Conservation (phyloP, 1,139 yeast genomes). For the Protomyces pachydermus region DNA sequence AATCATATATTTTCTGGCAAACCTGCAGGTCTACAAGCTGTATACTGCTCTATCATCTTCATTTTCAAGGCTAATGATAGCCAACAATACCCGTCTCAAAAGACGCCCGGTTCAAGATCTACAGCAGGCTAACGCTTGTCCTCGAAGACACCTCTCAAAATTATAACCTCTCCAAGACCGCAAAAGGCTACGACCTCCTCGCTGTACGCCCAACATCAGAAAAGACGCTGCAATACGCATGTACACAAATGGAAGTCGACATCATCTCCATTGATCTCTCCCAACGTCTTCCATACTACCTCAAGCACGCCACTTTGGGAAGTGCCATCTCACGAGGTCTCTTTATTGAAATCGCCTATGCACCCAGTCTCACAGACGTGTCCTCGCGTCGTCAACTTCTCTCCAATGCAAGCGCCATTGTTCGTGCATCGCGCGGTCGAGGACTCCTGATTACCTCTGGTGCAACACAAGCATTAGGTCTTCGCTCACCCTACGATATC, state of each 20-base stretch:
- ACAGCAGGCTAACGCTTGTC: conserved; percentile 5
- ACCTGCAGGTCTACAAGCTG: not conserved
- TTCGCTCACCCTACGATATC: conserved; percentile 65
- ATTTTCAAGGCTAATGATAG: not conserved
- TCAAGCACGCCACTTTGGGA: conserved; percentile 79
- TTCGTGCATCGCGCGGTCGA: conserved; percentile 75
- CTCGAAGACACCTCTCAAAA: conserved; percentile 15
- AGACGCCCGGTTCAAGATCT: conserved; percentile 1
- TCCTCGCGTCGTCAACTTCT: conserved; percentile 55
- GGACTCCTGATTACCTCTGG: conserved; percentile 81
- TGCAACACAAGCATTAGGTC: conserved; percentile 53
- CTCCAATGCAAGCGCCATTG: conserved; percentile 64
- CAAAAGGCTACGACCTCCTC: conserved; percentile 58
- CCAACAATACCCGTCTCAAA: not conserved
- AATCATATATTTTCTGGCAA: conserved; percentile 15
- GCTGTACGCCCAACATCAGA: conserved; percentile 80
- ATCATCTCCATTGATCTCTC: conserved; percentile 67
- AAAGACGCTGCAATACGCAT: conserved; percentile 68
- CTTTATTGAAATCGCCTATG: conserved; percentile 71
- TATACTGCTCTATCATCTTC: not conserved
- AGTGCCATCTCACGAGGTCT: conserved; percentile 80
- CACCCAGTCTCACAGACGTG: conserved; percentile 48
- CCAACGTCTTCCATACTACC: conserved; percentile 63
- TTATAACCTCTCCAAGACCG: conserved; percentile 15
- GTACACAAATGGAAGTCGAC: conserved; percentile 71